phyloP scores from a whole-genome alignment of 2,329 filamentous ascomycete species.

The Tolypocladium tropicale region DNA sequence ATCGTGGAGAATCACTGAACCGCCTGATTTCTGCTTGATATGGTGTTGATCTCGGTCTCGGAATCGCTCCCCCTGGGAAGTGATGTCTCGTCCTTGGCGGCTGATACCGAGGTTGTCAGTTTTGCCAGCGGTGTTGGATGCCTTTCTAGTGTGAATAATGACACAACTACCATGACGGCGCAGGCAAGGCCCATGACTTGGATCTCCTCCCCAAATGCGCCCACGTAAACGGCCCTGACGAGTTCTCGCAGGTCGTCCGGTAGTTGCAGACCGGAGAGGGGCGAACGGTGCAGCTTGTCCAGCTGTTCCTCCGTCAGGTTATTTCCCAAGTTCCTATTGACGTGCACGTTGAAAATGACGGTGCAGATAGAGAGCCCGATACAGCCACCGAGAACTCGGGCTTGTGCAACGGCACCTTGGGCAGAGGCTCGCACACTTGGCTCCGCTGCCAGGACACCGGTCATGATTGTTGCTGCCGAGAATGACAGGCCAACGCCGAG shows the following conservation, averaged over 20 bases:
- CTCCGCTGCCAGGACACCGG: constrained; percentile 38
- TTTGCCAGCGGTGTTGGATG: constrained; percentile 25
- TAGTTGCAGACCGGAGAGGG: constrained; percentile 26
- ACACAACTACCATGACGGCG: constrained; percentile 30
- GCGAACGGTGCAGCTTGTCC: constrained; percentile 32
- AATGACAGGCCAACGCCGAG: constrained; percentile 49
- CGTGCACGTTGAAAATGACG: constrained; percentile 42
- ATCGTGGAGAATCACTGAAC: constrained; percentile 4
- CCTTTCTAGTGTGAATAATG: constrained; percentile 33
- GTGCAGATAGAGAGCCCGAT: constrained; percentile 49
- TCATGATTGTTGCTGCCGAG: constrained; percentile 46
- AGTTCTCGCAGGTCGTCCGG: constrained; percentile 19
- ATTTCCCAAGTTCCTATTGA: constrained; percentile 24
- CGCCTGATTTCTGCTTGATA: constrained; percentile 11
- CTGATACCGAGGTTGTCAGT: constrained; percentile 12
- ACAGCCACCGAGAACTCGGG: constrained; percentile 48
- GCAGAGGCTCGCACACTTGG: constrained; percentile 43
- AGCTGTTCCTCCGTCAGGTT: constrained; percentile 26
- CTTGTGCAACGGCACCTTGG: constrained; percentile 49
- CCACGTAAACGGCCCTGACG: constrained; percentile 31
- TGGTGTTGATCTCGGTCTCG: constrained; percentile 24
- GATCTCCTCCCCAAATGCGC: constrained; percentile 34
- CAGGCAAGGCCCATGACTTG: constrained; percentile 35
- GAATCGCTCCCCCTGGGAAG: constrained; percentile 24
- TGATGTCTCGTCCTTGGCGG: constrained; percentile 17